These are phyloP conservation scores for Podila clonocystis DNA, from an alignment of 192 early-diverging fungal species.

Conservation along the genomic window DNA sequence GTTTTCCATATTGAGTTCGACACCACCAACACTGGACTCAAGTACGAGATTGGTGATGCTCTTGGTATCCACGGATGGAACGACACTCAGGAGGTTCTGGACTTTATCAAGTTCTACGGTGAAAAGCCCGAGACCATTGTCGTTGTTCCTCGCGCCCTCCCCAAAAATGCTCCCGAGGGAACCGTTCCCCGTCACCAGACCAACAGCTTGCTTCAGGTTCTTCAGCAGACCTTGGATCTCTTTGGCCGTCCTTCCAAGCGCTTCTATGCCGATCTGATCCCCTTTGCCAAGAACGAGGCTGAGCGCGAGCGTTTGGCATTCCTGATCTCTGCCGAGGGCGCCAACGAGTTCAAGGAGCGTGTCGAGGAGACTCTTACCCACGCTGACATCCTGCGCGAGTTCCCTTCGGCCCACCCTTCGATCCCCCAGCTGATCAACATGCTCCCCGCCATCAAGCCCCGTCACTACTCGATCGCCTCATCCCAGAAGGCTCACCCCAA, in stretches of 20 bases:
- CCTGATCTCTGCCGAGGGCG: conserved; percentile 76
- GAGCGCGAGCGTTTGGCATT: conserved; percentile 74
- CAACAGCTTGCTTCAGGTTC: conserved; percentile 80
- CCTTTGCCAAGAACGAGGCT: conserved; percentile 71
- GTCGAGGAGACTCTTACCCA: conserved; percentile 87
- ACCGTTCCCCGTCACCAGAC: conserved; percentile 63
- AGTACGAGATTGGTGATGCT: conserved; percentile 94
- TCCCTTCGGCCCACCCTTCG: conserved; percentile 81
- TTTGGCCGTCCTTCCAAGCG: conserved; percentile 96
- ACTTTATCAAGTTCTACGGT: conserved; percentile 81
- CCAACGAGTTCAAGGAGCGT: conserved; percentile 81
- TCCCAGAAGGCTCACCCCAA: conserved; percentile 87
- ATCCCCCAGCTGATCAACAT: conserved; percentile 76
- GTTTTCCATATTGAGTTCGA: conserved; percentile 98
- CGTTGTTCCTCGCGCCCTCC: conserved; percentile 51
- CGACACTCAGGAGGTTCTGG: conserved; percentile 72
- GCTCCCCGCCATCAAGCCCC: conserved; percentile 91
- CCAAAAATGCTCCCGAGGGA: conserved; percentile 64
- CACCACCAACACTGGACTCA: conserved; percentile 77
- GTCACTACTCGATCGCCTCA: conserved; percentile 99
- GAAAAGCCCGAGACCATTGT: conserved; percentile 74
- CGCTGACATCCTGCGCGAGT: conserved; percentile 88
- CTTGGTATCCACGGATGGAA: conserved; percentile 94
- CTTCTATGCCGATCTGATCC: conserved; percentile 88
- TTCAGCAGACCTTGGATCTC: conserved; percentile 86